phyloP scores from a whole-genome alignment of 83 land plant genomes.

The Picea engelmannii region DNA sequence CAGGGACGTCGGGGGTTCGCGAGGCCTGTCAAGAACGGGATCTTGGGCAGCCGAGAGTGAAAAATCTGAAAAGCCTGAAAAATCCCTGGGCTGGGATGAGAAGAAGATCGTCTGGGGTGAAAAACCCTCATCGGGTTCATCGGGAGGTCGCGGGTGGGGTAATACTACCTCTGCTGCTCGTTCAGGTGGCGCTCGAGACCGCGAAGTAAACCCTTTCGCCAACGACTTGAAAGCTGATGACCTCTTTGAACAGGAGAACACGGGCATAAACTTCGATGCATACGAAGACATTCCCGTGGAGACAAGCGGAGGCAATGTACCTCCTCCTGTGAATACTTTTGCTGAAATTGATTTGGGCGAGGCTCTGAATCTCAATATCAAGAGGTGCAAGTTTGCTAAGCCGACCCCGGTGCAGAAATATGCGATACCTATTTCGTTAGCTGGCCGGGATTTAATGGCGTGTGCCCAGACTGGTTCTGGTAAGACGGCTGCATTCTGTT shows the following conservation, averaged over 20 bases:
- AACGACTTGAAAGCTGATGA: slow-evolving; percentile 39
- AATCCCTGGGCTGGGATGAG: too few relatives aligned
- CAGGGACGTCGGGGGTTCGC: slow-evolving; percentile 16
- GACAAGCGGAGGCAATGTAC: slow-evolving; percentile 87
- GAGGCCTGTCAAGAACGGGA: slow-evolving; percentile 19
- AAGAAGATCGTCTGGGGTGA: background rate
- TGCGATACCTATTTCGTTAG: slow-evolving; percentile 90
- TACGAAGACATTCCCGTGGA: slow-evolving; percentile 98
- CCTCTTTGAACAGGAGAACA: slow-evolving; percentile 64
- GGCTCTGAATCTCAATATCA: slow-evolving; percentile 68
- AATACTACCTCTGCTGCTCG: too few relatives aligned
- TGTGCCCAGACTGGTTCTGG: slow-evolving; percentile 99
- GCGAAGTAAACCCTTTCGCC: slow-evolving; percentile 84
- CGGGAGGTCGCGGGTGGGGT: slow-evolving; percentile 9
- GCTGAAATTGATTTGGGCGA: slow-evolving; percentile 89
- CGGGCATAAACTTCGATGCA: slow-evolving; percentile 94
- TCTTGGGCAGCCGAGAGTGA: slow-evolving; percentile 20
- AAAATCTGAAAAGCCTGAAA: background rate
- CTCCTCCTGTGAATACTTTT: slow-evolving; percentile 80
- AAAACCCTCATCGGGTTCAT: background rate
- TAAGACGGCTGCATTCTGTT: slow-evolving; percentile 98
- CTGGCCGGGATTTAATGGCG: slow-evolving; percentile 97
- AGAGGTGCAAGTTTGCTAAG: slow-evolving; percentile 87
- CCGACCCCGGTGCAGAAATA: slow-evolving; percentile 96
- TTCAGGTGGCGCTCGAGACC: slow-evolving; percentile 17